Evolutionary conservation across 2,329 filamentous ascomycete species (phyloP), one percentile per base, ranked within the genome.

Genomic region (Xylaria sp.): DNA sequence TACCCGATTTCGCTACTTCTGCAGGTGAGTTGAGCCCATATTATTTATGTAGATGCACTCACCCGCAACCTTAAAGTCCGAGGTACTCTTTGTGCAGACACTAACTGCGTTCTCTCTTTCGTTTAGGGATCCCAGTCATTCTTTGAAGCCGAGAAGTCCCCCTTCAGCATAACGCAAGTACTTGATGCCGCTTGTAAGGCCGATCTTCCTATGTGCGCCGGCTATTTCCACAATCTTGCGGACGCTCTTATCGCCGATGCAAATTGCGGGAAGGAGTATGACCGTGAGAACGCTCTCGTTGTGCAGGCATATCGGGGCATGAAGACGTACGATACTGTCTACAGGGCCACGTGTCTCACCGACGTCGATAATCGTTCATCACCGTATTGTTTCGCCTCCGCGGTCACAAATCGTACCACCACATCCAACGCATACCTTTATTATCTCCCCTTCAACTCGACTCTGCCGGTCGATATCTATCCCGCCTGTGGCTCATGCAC

Each of bases 1-100:
- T 87, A 93, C 67, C 92, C 94, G 0, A 81, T 97, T 59, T 97
- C 93, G 1, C 82, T 97, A 70, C 85, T 98, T 66, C 81, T 98
- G 9, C 87, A 91, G 80, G 90, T 91, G 78, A 72, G 85, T 72
- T 9, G 31, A 35, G 52, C 17, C 35, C 11, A 2, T 4, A 7
- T 40, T 33, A 3, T 13, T 23, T 44, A 7, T 31, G 23, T 10
- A 27, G 11, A 10, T 43, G 29, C 40, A 23, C 25, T 23, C 31
- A 29, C 31, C 23, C 35, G 49, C 38, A 33, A 40, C 27, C 11
- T 11, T 2, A 29, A 15, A 38, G 4, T 3, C 21, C 7, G 19
- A n/a, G 10, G 31, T 27, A n/a, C 15, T n/a, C 13, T 7, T 29
- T 43, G 47, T 25, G 49, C 41, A 52, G 52, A 62, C 40, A 37